Percentiles rank a stretch among this genome's conserved stretches.
Evolutionary conservation across 352 stramenopile species (phyloP).

Genomic region (Sclerospora graminicola): DNA sequence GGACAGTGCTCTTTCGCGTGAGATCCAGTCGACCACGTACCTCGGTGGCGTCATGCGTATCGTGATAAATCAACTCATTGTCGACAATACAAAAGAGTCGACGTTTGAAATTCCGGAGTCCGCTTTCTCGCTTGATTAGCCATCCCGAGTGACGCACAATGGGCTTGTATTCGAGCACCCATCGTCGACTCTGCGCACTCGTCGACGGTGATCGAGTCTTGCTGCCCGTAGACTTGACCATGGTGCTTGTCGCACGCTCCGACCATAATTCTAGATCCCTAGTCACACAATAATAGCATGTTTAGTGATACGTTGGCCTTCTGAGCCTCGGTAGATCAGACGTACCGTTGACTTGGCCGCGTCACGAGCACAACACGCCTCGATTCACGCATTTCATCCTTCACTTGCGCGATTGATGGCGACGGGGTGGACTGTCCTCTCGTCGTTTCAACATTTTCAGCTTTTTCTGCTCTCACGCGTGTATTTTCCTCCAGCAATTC

Average conservation of each 20-base stretch:
- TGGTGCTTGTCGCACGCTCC: constrained; percentile 64
- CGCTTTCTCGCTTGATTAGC: constrained; percentile 79
- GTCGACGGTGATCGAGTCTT: constrained; percentile 33
- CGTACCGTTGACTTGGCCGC: constrained; percentile 53
- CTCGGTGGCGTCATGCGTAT: constrained; percentile 65
- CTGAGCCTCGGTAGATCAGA: neutral
- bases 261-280: constrained; percentile 80
- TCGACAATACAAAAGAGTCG: constrained; percentile 82
- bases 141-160: constrained; percentile 74
- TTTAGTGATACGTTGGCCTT: no score
- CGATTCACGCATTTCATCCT: constrained; percentile 21
- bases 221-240: constrained; percentile 45
- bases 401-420: constrained; percentile 1
- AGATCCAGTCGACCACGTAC: constrained; percentile 70
- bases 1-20: constrained; percentile 44
- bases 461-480: constrained; percentile 1
- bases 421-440: constrained; percentile 2
- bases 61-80: constrained; percentile 79
- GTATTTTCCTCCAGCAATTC: constrained; percentile 3
- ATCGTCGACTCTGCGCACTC: constrained; percentile 49
- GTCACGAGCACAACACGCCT: constrained; percentile 62
- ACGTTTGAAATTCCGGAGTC: constrained; percentile 76
- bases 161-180: constrained; percentile 77
- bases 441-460: neutral
- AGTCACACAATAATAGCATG: neutral